Base-by-base conservation (phyloP, 371 early-diverging fungal species). In the Funneliformis caledonium region DNA sequence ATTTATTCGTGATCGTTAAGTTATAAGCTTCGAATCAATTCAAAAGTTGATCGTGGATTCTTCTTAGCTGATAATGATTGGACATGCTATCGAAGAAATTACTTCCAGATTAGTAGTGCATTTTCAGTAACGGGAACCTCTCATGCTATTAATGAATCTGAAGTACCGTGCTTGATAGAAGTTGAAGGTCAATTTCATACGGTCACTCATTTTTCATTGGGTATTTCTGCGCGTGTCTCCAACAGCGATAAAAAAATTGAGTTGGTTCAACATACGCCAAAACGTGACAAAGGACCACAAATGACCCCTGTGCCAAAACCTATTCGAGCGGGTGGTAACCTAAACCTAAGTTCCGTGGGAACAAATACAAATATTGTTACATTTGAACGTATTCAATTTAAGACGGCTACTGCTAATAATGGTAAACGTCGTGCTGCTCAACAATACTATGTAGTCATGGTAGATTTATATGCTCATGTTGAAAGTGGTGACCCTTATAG, bases 71-170 rank as follows among this genome's bases (percentile, higher is more conserved):
- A 92, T 43, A 91, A 91, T 80, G 92, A 92, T 82, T 97, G 97
- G 97, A 96, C 97, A 1, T 97, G 98, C 84, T 97, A 97, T 85
- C 93, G 98, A 59, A 91, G 98, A 83, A 97, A 97, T 83, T 97
- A 97, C 84, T 96, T 97, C 84, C 96, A 97, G 84, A 88, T 97
- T 59, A 94, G 95, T 78, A 88, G 92, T 70, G 88, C 94, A 1
- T 95, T 96, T 81, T 86, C 88, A 26, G 85, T 94, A 19, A 84
- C 85, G 16, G 47, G 73, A 8, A 59, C 73, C 6, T 84, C 86
- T 42, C 86, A 86, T 77, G 83, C 85, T 37, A 79, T 83, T 22
- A 85, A 87, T 26, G 80, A 79, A 60, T 84, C 91, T 6, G 92
- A 91, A 19, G 83, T 89, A 0, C 92, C 90, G 10, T 94, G 95